Conservation (phyloP, 306 rosid genomes). For the Sindora glabra region DNA sequence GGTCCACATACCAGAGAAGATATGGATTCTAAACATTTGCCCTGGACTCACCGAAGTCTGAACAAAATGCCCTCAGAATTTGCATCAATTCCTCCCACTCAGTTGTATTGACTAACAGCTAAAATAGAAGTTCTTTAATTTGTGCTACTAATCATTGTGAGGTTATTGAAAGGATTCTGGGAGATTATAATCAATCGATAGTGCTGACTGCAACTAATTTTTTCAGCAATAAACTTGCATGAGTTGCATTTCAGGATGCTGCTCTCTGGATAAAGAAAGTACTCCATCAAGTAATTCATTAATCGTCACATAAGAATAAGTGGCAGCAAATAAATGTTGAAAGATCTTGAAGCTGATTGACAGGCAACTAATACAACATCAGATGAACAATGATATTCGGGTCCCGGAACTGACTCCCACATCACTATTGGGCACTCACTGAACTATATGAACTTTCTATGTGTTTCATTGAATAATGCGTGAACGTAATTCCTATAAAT, state of each 20-base stretch:
- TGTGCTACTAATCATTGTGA: not conserved
- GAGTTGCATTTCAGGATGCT: not conserved
- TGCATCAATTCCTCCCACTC: no score
- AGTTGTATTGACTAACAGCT: not conserved
- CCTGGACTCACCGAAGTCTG: not conserved
- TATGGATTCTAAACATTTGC: not conserved
- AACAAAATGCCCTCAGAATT: not conserved
- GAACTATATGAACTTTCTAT: not conserved
- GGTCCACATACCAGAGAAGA: not conserved
- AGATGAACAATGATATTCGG: not conserved
- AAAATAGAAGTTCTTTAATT: not conserved
- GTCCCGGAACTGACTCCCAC: not conserved
- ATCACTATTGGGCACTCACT: not conserved
- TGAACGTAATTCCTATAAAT: not conserved
- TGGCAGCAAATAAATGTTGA: not conserved
- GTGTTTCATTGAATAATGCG: not conserved
- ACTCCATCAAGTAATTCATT: not conserved
- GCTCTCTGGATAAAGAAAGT: not conserved
- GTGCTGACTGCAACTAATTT: not conserved
- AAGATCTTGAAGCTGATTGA: not conserved
- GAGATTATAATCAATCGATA: not conserved
- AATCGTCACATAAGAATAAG: not conserved
- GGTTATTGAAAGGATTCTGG: not conserved
- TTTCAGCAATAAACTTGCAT: not conserved
- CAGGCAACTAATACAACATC: not conserved